These are phyloP conservation scores for Neurospora sp. DNA, from an alignment of 495 filamentous ascomycete genomes.

Conservation along the genomic window DNA sequence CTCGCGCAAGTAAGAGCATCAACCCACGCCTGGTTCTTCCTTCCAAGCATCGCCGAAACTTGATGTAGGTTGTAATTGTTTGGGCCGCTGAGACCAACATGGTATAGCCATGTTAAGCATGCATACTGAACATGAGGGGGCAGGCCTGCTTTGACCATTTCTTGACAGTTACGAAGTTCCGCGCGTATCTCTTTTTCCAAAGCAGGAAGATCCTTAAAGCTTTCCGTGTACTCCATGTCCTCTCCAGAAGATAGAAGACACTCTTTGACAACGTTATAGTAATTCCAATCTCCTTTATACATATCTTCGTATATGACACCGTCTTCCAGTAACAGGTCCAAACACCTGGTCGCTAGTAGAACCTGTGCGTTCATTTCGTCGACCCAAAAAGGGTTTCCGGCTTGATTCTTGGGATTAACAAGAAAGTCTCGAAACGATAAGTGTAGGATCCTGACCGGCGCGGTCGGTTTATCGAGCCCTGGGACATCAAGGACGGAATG, in stretches of 20 bases:
- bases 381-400: neutral
- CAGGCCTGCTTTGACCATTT: neutral
- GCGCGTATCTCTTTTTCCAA: too few relatives aligned
- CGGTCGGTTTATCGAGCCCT: neutral
- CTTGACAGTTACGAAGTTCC: too few relatives aligned
- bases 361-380: neutral
- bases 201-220: too few relatives aligned
- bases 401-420: neutral
- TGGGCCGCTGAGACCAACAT: neutral
- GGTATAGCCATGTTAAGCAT: neutral
- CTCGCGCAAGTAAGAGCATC: neutral
- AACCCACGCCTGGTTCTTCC: neutral
- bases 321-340: neutral
- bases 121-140: neutral
- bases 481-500: conserved; percentile 21
- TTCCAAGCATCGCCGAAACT: too few relatives aligned
- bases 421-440: neutral
- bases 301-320: neutral
- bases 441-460: neutral
- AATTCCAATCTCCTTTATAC: neutral
- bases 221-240: too few relatives aligned
- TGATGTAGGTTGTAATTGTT: too few relatives aligned
- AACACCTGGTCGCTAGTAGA: neutral
- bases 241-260: too few relatives aligned
- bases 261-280: neutral